Evolutionary conservation across 1,284 basidiomycete genomes (phyloP), one percentile per base, ranked within the genome.

Genomic region (Heterobasidion occidentale): DNA sequence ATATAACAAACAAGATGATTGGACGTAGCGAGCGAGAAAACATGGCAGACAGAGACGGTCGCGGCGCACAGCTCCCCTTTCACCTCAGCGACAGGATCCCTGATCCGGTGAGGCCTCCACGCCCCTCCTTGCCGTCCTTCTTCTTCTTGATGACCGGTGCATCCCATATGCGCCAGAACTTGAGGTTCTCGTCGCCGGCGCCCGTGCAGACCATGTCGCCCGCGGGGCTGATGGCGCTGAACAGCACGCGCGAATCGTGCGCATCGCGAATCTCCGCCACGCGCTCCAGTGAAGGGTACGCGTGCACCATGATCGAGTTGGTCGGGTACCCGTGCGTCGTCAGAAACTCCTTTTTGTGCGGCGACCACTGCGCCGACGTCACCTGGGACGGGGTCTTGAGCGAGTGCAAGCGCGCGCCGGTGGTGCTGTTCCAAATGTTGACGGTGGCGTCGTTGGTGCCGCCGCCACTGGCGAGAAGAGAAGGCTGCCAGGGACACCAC

Each of bases 401-500:
- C 0, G 90, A 88, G 63, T 94, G 89, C 36, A 96, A 75, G 12
- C 93, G 84, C 4, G 93, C 92, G 7, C 92, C 92, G 0, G 93
- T 96, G 12, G 88, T 92, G 52, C 84, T 87, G 62, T 92, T 92
- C 94, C 94, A 97, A 60, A 97, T 80, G 68, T 98, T 92, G 63
- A 98, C 92, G 27, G 88, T 92, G 45, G 93, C 91, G 68, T 99
- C 96, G 60, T 90, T 90, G 0, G 94, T 95, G 0, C 97, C 97
- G 1, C 97, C 97, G 0, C 97, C 97, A 0, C 90, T 88, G 0
- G 96, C 96, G 51, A 99, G 83, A 8, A 99, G 77, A 9, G 90
- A 89, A 0, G 89, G 83, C 73, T 96, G 92, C 94, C 96, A 98
- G 0, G 96, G 94, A 63, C 93, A 98, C 94, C 97, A 99, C 0